Base-by-base conservation (phyloP, 140 eudicot genomes). In the Oenanthe javanica region DNA sequence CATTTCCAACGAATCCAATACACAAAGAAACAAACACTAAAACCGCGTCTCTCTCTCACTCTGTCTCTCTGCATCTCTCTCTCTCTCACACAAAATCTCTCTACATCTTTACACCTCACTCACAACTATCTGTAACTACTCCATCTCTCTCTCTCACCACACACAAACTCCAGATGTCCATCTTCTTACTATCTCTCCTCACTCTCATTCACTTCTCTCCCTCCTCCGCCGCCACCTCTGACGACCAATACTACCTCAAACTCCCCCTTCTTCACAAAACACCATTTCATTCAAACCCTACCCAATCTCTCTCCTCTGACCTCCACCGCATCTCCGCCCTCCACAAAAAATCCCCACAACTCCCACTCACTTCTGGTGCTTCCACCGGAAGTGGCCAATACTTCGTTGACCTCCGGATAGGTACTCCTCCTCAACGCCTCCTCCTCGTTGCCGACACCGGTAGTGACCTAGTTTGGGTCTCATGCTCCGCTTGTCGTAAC, bases 391-490 rank as follows among this genome's bases (percentile, higher is more conserved):
- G 92, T 75, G 97, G 97, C 2, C 97, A 91, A 52, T 91, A 91
- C 82, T 87, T 89, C 74, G 89, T 91, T 38, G 79, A 88, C 55
- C 91, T 92, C 86, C 89, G 82, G 49, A 85, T 92, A 75, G 97
- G 97, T 46, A 83, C 89, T 49, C 97, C 94, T 1, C 93, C 94
- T 2, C 97, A 88, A 49, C 86, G 74, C 27, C 85, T 92, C 67
- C 89, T 86, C 71, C 93, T 92, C 77, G 84, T 92, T 10, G 93
- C 93, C 16, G 94, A 92, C 81, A 92, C 94, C 19, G 97, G 97
- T 52, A 86, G 92, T n/a, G 97, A 89, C 81, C 93, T 92, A 78
- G 81, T 90, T 52, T 92, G 97, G 97, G 97, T 89, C 67, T 70
- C 87, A 0, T 92, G 97, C 85, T 92, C 97, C 80, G 91, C 93